Conservation (phyloP, 2,329 filamentous ascomycete species). For the Epichloe sylvatica region DNA sequence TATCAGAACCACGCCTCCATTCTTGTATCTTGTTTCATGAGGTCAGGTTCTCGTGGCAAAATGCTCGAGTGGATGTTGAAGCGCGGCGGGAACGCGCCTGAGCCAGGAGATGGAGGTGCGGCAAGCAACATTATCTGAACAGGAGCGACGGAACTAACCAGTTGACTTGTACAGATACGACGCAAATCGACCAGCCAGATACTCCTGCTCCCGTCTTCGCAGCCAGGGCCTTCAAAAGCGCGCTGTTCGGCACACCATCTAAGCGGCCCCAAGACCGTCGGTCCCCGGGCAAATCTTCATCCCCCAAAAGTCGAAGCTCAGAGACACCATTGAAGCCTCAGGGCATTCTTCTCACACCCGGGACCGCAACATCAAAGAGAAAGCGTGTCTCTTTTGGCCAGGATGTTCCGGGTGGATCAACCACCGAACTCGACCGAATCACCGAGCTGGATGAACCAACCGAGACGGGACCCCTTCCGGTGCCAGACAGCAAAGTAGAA, state of each 20-base stretch:
- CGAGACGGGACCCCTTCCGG: conserved; percentile 25
- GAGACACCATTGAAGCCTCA: conserved; percentile 36
- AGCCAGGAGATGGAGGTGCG: conserved; percentile 14
- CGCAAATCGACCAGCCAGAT: conserved; percentile 43
- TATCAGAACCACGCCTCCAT: not conserved
- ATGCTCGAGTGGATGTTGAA: conserved; percentile 50
- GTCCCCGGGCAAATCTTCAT: conserved; percentile 8
- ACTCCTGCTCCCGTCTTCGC: conserved; percentile 55
- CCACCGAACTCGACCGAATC: conserved; percentile 5
- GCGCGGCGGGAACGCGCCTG: conserved; percentile 26
- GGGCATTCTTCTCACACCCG: conserved; percentile 51
- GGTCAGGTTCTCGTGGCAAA: not conserved
- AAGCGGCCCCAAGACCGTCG: conserved; percentile 22
- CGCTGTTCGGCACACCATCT: conserved; percentile 46
- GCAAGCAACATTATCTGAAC: not conserved
- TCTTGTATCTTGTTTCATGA: not conserved
- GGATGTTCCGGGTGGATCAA: conserved; percentile 28
- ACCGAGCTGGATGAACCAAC: conserved; percentile 32
- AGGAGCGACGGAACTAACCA: not conserved
- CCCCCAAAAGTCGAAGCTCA: conserved; percentile 14
- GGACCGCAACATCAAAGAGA: conserved; percentile 43
- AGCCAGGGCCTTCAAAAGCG: conserved; percentile 49
- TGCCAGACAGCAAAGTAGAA: conserved; percentile 12
- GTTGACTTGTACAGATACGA: conserved; percentile 20
- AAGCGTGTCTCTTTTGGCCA: conserved; percentile 53